Conservation (phyloP, 2,329 filamentous ascomycete species). For the Penicillium sp. region DNA sequence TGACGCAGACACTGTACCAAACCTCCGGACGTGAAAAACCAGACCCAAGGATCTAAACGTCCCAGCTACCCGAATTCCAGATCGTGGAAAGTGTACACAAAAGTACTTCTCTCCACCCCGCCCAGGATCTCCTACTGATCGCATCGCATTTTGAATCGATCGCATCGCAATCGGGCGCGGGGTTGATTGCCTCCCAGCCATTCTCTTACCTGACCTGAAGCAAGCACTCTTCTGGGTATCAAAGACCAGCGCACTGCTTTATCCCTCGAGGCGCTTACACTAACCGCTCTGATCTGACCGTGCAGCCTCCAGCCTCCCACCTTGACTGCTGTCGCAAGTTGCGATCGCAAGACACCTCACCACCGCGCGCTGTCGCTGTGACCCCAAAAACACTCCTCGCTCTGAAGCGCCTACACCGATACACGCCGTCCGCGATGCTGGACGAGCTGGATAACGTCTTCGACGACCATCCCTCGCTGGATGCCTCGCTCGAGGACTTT, state of each 20-base stretch:
- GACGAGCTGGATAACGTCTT: constrained; percentile 53
- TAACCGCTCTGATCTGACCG: constrained; percentile 15
- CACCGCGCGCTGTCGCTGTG: constrained; percentile 22
- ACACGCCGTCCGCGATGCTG: constrained; percentile 45
- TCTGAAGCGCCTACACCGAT: constrained; percentile 26
- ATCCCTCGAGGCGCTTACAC: constrained; percentile 15
- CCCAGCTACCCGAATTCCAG: neutral
- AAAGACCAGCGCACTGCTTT: constrained; percentile 15
- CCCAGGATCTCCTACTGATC: neutral
- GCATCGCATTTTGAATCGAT: constrained; percentile 5
- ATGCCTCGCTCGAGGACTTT: constrained; percentile 64
- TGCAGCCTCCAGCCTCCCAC: neutral
- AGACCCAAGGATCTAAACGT: neutral
- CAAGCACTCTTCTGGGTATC: constrained; percentile 5
- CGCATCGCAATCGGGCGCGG: constrained; percentile 25
- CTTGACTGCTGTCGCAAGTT: constrained; percentile 1
- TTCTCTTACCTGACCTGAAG: constrained; percentile 5
- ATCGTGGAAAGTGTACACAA: neutral
- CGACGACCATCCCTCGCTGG: constrained; percentile 61
- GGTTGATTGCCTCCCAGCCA: constrained; percentile 24
- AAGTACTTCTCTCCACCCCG: neutral
- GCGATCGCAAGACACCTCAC: constrained; percentile 12
- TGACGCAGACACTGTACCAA: neutral
- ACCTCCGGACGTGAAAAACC: neutral
- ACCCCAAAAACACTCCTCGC: constrained; percentile 19